Conservation (phyloP, 805 yeast genomes). For the Saturnispora serradocipensis region DNA sequence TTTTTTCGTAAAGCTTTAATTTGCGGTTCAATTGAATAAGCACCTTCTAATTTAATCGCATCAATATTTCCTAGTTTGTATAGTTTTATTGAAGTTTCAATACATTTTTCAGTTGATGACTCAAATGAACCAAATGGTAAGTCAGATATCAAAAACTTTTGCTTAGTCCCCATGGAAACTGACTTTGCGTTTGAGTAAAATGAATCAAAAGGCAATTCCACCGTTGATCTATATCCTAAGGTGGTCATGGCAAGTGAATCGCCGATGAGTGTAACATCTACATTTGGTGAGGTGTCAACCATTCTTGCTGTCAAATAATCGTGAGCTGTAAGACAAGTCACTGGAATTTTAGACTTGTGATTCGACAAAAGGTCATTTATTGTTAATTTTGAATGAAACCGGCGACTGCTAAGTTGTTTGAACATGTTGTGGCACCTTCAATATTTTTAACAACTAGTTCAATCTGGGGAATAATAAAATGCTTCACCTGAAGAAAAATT, state of each 20-base stretch:
- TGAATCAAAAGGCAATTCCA: slow-evolving; percentile 69
- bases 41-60: slow-evolving; percentile 83
- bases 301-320: slow-evolving; percentile 70
- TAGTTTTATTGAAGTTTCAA: slow-evolving; percentile 45
- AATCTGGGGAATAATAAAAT: too few relatives aligned
- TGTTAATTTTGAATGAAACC: neutral
- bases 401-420: neutral
- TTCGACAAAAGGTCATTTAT: neutral
- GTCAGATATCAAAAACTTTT: slow-evolving; percentile 71
- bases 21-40: slow-evolving; percentile 45
- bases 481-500: neutral
- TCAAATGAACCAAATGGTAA: slow-evolving; percentile 88
- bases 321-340: slow-evolving; percentile 64
- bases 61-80: slow-evolving; percentile 51
- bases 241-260: slow-evolving; percentile 93
- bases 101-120: slow-evolving; percentile 49
- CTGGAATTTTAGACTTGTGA: slow-evolving; percentile 14
- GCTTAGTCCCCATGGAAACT: slow-evolving; percentile 58
- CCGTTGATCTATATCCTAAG: slow-evolving; percentile 70
- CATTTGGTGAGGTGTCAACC: slow-evolving; percentile 51
- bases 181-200: slow-evolving; percentile 70
- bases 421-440: neutral
- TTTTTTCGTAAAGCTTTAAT: slow-evolving; percentile 47
- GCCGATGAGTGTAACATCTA: slow-evolving; percentile 74
- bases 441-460: too few relatives aligned